Evolutionary conservation across 345 rosid species (phyloP).

Genomic region (Citrus sp.): DNA sequence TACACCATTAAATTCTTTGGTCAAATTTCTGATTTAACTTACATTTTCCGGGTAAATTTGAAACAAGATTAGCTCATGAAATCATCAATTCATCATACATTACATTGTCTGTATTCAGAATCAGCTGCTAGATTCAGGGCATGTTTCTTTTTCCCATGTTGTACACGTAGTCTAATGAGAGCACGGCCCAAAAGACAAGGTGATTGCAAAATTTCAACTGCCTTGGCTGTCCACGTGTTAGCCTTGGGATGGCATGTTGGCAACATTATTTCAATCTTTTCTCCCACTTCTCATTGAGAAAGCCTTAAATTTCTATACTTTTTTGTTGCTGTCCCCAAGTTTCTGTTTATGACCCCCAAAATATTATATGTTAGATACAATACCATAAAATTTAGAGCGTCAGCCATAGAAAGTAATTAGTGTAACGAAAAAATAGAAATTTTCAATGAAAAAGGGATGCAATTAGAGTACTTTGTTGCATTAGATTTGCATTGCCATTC

Average conservation of each 20-base stretch:
- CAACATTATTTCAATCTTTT: conserved; percentile 7
- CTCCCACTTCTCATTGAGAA: too few relatives aligned
- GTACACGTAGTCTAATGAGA: neutral
- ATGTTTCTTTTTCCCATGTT: neutral
- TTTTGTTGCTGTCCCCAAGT: too few relatives aligned
- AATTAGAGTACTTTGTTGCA: neutral
- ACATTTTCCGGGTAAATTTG: neutral
- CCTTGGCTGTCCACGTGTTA: conserved; percentile 17
- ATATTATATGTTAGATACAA: too few relatives aligned
- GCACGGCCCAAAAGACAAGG: neutral
- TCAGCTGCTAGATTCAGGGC: neutral
- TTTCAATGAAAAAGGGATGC: too few relatives aligned
- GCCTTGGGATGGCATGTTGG: conserved; percentile 12
- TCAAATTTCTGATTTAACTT: conserved; percentile 7
- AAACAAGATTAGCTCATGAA: neutral
- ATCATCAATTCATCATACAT: neutral
- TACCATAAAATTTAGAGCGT: too few relatives aligned
- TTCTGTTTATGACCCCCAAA: too few relatives aligned
- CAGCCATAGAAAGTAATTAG: too few relatives aligned
- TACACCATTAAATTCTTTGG: conserved; percentile 36
- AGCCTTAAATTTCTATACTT: too few relatives aligned
- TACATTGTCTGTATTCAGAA: neutral
- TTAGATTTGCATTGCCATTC: conserved; percentile 15
- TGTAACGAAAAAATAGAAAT: too few relatives aligned
- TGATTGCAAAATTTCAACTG: conserved; percentile 36